Evolutionary conservation across 2,329 filamentous ascomycete genomes (phyloP), one percentile per base, ranked within the genome.

Genomic region (Coniochaeta ligniaria): DNA sequence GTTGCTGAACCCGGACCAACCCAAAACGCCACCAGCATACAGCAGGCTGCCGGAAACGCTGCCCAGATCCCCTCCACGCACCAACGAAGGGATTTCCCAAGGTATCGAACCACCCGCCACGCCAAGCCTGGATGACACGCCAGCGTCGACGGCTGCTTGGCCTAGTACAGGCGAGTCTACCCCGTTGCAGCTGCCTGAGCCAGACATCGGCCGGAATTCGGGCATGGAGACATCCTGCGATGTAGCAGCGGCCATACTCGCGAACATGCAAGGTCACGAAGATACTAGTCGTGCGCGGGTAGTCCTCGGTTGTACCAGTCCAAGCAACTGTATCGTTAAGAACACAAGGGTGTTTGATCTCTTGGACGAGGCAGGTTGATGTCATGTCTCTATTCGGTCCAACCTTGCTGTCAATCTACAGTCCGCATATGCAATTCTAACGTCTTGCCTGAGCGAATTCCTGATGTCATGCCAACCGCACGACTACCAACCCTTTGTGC

Each of bases 301-400:
- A 9, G 55, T 62, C 16, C 59, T 72, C 6, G 68, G 68, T 11
- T 71, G 70, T 50, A 60, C 57, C 14, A 63, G 62, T 33, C 50
- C 57, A 24, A 59, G 58, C 14, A 36, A 62, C 6, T 73, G 71
- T 57, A 66, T 65, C 24, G 66, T 73, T 6, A 69, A 66, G 57
- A 72, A 73, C 36, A 70, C 68, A n/a, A 63, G 58, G 17, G 38
- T 73, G 16, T 71, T 73, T 60, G 64, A 71, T 47, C 59, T 72
- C 8, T 67, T 73, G 67, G 69, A 71, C 36, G 68, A 71, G 28
- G 58, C 63, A 11, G 57, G 56, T 4, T 64, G 38, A 60, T 33
- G 12, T 35, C 24, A 47, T 6, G 22, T 59, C 36, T 43, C 47
- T 28, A n/a, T 47, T 20, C 16, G 59, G 20, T 35, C 12, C 33